Conservation (phyloP, 805 yeast genomes). For the Brettanomyces custersianus region DNA sequence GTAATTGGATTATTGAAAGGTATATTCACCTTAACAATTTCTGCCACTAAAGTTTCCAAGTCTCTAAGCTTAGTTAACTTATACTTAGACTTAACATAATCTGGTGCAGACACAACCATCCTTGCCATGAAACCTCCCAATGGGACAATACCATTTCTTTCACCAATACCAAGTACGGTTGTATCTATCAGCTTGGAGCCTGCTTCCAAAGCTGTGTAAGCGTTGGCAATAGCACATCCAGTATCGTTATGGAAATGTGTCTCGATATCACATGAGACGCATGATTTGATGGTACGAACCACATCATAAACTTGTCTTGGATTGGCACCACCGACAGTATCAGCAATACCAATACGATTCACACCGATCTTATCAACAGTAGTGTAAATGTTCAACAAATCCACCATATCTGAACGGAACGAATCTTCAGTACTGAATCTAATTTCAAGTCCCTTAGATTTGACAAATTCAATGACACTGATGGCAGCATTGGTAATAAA, state of each 20-base stretch:
- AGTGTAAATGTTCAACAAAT: constrained; percentile 47
- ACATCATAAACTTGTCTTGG: constrained; percentile 56
- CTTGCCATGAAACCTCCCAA: constrained; percentile 56
- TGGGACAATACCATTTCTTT: constrained; percentile 56
- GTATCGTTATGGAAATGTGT: constrained; percentile 58
- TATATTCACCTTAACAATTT: constrained; percentile 47
- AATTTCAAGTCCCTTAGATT: constrained; percentile 50
- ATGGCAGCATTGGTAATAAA: constrained; percentile 48
- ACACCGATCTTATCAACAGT: constrained; percentile 57
- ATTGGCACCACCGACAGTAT: constrained; percentile 56
- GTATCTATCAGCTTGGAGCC: constrained; percentile 54
- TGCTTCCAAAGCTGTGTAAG: constrained; percentile 54
- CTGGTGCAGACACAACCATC: constrained; percentile 55
- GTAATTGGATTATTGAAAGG: constrained; percentile 58
- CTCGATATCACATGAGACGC: constrained; percentile 51
- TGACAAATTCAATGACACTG: constrained; percentile 52
- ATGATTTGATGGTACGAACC: constrained; percentile 48
- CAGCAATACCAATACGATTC: constrained; percentile 55
- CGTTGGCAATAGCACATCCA: constrained; percentile 57
- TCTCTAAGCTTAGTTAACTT: constrained; percentile 48
- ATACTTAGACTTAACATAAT: constrained; percentile 49
- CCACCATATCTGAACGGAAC: constrained; percentile 52
- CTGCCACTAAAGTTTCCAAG: constrained; percentile 50
- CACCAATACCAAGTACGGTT: constrained; percentile 54
- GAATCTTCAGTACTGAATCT: constrained; percentile 54